Evolutionary conservation across 1,284 basidiomycete species (phyloP).

Genomic region (Ustilago crameri): DNA sequence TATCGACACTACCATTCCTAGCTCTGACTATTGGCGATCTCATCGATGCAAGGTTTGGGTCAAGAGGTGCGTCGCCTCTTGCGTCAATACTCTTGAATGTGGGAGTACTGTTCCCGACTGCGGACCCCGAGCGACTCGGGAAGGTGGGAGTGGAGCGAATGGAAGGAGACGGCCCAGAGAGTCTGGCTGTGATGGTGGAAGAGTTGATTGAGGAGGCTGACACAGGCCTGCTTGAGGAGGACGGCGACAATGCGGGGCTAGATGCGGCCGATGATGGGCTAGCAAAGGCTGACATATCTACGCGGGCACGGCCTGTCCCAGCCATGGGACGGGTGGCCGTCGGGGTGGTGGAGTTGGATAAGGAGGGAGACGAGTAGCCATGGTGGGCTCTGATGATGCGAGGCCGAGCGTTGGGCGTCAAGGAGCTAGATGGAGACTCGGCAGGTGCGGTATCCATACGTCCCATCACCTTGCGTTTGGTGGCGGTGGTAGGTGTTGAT

Average conservation of each 20-base stretch:
- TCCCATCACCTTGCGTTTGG: slow-evolving; percentile 51
- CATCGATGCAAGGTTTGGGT: slow-evolving; percentile 19
- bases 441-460: slow-evolving; percentile 34
- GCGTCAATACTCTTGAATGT: slow-evolving; percentile 23
- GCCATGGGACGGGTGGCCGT: slow-evolving; percentile 15
- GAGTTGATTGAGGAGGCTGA: slow-evolving; percentile 24
- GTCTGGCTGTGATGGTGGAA: slow-evolving; percentile 18
- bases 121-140: slow-evolving; percentile 27
- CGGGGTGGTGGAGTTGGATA: slow-evolving; percentile 25
- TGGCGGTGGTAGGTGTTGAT: slow-evolving; percentile 31
- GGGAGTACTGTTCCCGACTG: slow-evolving; percentile 10
- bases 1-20: slow-evolving; percentile 29
- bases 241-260: slow-evolving; percentile 42
- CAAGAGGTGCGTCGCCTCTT: slow-evolving; percentile 14
- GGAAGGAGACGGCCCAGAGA: slow-evolving; percentile 30
- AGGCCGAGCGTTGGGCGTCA: slow-evolving; percentile 40
- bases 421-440: slow-evolving; percentile 30
- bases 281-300: slow-evolving; percentile 46
- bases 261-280: slow-evolving; percentile 29
- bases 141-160: slow-evolving; percentile 25
- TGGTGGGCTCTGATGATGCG: slow-evolving; percentile 37
- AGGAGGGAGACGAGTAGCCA: slow-evolving; percentile 36
- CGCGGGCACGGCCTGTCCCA: slow-evolving; percentile 32
- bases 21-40: slow-evolving; percentile 24
- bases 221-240: slow-evolving; percentile 8